Base-by-base conservation (phyloP, 1,284 basidiomycete genomes). In the Sanguinoderma infundibulare region DNA sequence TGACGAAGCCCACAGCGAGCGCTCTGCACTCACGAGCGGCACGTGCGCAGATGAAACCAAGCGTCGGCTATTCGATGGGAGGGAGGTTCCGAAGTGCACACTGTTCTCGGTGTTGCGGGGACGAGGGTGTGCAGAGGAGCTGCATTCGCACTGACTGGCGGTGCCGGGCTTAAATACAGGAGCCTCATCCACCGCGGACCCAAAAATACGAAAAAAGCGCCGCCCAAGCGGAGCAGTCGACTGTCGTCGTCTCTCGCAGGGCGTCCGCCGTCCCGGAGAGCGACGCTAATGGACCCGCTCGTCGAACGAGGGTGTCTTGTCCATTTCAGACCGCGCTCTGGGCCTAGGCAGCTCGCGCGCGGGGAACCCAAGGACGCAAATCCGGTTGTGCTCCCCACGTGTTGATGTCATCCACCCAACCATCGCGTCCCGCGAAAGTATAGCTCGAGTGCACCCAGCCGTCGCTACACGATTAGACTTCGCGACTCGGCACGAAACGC, bases 261-360 rank as follows among this genome's bases (percentile, higher is more conserved):
- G 14, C 26, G 15, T 2, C 34, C 46, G n/a, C 30, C 28, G 46
- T 47, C 46, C 28, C 28, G 46, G 46, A 14, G 42, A 53, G 42
- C 52, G 38, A 39, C 58, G 9, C 51, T 56, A 63, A 47, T 63
- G 59, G 52, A 52, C 46, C 62, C 62, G 62, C 51, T 8, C 47
- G 22, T 28, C 39, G 58, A 60, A 63, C 46, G 58, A 38, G 62
- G 62, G 62, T 60, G 52, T 20, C 62, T 63, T 63, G 59, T 57
- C 34, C 14, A 24, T 30, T 17, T 22, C 49, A 46, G 46, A 20
- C 30, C 53, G 15, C n/a, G 61, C 53, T 62, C 61, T 55, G 53
- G 61, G 39, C 53, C 47, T 38, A 24, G 20, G 28, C 26, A n/a
- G n/a, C n/a, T n/a, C n/a, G n/a, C n/a, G 38, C 34, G 57, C 28